Percentiles rank a stretch among this genome's conserved stretches.
Conservation (phyloP, 495 filamentous ascomycete genomes). For the Hamigera avellanea region DNA sequence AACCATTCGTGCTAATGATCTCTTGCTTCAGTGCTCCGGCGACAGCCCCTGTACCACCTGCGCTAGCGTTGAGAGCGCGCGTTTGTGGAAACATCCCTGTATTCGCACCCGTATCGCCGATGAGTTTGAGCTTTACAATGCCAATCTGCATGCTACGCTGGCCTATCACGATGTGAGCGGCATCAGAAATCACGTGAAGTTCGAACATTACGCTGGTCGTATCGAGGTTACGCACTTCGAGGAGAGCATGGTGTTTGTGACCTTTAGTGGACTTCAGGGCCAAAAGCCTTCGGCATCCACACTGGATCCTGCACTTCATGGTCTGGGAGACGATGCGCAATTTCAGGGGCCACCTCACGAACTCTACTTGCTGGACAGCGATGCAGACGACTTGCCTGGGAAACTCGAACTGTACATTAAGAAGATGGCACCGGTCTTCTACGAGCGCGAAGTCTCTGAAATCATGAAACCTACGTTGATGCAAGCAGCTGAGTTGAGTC, state of each 20-base stretch:
- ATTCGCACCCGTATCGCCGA: slow-evolving; percentile 65
- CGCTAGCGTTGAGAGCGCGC: slow-evolving; percentile 60
- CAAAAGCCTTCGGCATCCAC: slow-evolving; percentile 31
- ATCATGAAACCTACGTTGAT: slow-evolving; percentile 58
- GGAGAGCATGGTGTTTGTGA: slow-evolving; percentile 40
- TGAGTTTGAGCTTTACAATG: slow-evolving; percentile 59
- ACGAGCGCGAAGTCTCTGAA: slow-evolving; percentile 52
- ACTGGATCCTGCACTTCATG: slow-evolving; percentile 43
- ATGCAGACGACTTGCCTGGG: slow-evolving; percentile 53
- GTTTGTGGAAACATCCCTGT: slow-evolving; percentile 72
- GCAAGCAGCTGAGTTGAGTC: slow-evolving; percentile 42
- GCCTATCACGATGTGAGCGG: slow-evolving; percentile 52
- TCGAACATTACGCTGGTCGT: slow-evolving; percentile 44
- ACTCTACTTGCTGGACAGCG: slow-evolving; percentile 50
- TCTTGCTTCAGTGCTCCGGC: slow-evolving; percentile 47
- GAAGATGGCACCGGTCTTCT: slow-evolving; percentile 46
- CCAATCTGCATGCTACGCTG: slow-evolving; percentile 56
- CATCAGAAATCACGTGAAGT: slow-evolving; percentile 43
- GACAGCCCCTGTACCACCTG: slow-evolving; percentile 78
- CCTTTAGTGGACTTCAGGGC: slow-evolving; percentile 39
- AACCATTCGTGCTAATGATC: background rate
- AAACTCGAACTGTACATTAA: slow-evolving; percentile 65
- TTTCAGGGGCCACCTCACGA: slow-evolving; percentile 30
- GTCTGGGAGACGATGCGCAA: slow-evolving; percentile 31
- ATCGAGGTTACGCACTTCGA: slow-evolving; percentile 63